Percentiles rank a stretch among this genome's conserved stretches.
These are phyloP conservation scores for Cavenderia fasciculata DNA, from an alignment of 78 protist genomes.

Conservation along the genomic window DNA sequence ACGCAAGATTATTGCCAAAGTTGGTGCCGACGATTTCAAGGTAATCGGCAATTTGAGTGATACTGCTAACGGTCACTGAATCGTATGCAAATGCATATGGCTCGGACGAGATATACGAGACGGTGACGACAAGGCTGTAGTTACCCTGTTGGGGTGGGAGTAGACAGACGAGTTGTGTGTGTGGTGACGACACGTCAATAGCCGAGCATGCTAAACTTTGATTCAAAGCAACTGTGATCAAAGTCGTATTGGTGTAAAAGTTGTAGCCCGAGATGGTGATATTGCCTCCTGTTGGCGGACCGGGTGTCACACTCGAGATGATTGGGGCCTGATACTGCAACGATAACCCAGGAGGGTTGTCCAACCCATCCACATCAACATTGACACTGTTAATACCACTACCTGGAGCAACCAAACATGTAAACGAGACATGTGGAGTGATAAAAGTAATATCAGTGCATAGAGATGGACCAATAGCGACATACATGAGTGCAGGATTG, in stretches of 20 bases:
- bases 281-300: neutral
- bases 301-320: neutral
- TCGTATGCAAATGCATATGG: neutral
- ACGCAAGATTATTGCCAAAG: neutral
- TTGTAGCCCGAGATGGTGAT: constrained; percentile 1
- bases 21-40: neutral
- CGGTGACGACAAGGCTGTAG: neutral
- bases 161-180: neutral
- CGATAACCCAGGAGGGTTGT: neutral
- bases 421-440: neutral
- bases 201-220: neutral
- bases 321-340: neutral
- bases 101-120: neutral
- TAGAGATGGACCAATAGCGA: neutral
- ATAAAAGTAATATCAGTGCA: neutral
- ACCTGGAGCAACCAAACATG: neutral
- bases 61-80: neutral
- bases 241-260: neutral
- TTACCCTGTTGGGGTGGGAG: neutral
- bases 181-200: neutral
- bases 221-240: neutral
- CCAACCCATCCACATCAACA: neutral
- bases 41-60: neutral
- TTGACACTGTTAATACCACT: neutral
- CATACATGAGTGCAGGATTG: neutral